Percentiles rank a stretch among this genome's conserved stretches.
Conservation (phyloP, 208 protist species). For the Trichomonas vaginalis region DNA sequence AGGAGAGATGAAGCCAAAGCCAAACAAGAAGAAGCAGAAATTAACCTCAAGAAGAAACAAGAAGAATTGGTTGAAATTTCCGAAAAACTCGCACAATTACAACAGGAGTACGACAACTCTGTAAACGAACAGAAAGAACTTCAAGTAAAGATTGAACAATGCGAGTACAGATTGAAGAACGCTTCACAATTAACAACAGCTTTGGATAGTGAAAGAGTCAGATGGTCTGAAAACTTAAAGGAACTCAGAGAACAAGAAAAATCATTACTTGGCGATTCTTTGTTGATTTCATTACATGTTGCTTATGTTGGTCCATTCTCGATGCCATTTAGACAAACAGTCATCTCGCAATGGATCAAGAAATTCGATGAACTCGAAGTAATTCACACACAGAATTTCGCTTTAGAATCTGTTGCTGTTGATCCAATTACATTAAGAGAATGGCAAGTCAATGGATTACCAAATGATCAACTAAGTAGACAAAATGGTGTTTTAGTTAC, state of each 20-base stretch:
- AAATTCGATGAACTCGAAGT: constrained; percentile 60
- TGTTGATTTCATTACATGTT: constrained; percentile 78
- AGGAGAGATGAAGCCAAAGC: constrained; percentile 66
- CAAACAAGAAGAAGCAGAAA: constrained; percentile 37
- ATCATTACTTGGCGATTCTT: constrained; percentile 74
- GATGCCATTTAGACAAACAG: constrained; percentile 66
- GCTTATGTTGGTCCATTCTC: constrained; percentile 92
- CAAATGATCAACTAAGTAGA: constrained; percentile 77
- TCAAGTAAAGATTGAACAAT: constrained; percentile 26
- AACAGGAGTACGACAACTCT: constrained; percentile 73
- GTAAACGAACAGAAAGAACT: constrained; percentile 58
- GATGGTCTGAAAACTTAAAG: constrained; percentile 61
- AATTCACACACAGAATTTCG: constrained; percentile 67
- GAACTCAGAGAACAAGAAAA: constrained; percentile 13
- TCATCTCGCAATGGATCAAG: constrained; percentile 70
- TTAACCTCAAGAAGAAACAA: constrained; percentile 30
- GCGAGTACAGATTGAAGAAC: constrained; percentile 39
- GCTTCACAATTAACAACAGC: constrained; percentile 73
- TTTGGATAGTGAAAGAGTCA: constrained; percentile 76
- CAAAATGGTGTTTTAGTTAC: constrained; percentile 83
- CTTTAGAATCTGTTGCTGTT: constrained; percentile 67
- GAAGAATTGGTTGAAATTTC: constrained; percentile 62
- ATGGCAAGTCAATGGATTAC: constrained; percentile 89
- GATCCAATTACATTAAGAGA: constrained; percentile 60
- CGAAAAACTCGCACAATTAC: constrained; percentile 68